Conservation (phyloP, 2,329 filamentous ascomycete genomes). For the Daldinia sp. region DNA sequence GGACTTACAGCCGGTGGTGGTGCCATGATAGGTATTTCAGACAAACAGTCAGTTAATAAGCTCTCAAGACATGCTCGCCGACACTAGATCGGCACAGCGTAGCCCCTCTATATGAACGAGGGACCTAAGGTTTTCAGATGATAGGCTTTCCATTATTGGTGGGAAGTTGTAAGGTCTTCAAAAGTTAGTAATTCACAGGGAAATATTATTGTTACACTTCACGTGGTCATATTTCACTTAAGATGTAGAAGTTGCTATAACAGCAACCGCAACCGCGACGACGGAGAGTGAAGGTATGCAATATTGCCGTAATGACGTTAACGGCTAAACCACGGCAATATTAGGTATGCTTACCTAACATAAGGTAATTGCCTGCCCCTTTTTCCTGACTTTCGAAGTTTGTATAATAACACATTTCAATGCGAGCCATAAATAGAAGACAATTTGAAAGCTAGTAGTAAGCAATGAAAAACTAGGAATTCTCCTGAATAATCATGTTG, state of each 20-base stretch:
- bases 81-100: not conserved
- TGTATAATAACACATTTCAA: not conserved
- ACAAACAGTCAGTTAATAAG: not conserved
- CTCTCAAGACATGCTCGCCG: constrained; percentile 9
- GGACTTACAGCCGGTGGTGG: constrained; percentile 47
- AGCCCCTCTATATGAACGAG: not conserved
- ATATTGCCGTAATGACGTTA: constrained; percentile 12
- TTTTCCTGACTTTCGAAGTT: constrained; percentile 1
- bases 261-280: not conserved
- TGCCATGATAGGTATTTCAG: constrained; percentile 33
- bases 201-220: not conserved
- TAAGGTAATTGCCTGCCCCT: not conserved
- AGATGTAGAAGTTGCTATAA: not conserved
- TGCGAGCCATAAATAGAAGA: not conserved
- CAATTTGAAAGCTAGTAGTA: not conserved
- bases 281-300: not conserved
- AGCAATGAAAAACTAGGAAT: not conserved
- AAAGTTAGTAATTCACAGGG: not conserved
- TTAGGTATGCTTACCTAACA: constrained; percentile 17
- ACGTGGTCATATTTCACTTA: not conserved
- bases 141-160: constrained; percentile 18
- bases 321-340: constrained; percentile 34
- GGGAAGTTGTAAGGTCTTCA: not conserved
- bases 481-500: not conserved
- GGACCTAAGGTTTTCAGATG: not conserved